These are phyloP conservation scores for Ophiocordyceps camponoti-floridani DNA, from an alignment of 2,329 filamentous ascomycete genomes.

Conservation along the genomic window DNA sequence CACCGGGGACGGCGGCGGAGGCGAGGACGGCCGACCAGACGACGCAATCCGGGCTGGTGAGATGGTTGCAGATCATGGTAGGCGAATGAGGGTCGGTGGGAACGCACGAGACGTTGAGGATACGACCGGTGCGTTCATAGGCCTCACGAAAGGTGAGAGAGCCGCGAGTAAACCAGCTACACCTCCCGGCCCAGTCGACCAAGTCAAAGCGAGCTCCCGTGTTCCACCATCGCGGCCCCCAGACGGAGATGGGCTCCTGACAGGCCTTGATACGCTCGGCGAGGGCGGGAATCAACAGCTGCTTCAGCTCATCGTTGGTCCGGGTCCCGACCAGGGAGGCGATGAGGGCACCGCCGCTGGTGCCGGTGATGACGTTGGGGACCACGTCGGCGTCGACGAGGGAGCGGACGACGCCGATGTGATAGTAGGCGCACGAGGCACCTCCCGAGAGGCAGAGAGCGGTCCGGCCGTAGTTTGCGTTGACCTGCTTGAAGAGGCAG, in stretches of 20 bases:
- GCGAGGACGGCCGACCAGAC: conserved; percentile 96
- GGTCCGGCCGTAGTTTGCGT: conserved; percentile 77
- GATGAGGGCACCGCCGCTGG: conserved; percentile 81
- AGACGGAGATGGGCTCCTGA: conserved; percentile 56
- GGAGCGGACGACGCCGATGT: conserved; percentile 83
- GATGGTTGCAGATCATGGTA: conserved; percentile 84
- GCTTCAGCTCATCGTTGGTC: conserved; percentile 78
- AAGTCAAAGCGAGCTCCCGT: conserved; percentile 92
- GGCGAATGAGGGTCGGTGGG: conserved; percentile 89
- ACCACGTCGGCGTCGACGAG: conserved; percentile 71
- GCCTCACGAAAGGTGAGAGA: conserved; percentile 91
- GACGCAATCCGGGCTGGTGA: conserved; percentile 89
- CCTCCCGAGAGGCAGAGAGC: conserved; percentile 87
- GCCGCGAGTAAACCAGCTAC: conserved; percentile 78
- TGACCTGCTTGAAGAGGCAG: conserved; percentile 67
- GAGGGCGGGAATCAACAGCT: conserved; percentile 73
- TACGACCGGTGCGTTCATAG: conserved; percentile 81
- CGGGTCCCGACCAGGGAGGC: conserved; percentile 76
- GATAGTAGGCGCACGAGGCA: conserved; percentile 90
- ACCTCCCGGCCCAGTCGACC: conserved; percentile 72
- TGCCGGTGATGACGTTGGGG: conserved; percentile 90
- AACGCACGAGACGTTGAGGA: conserved; percentile 90
- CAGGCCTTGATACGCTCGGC: conserved; percentile 73
- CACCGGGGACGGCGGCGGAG: conserved; percentile 88
- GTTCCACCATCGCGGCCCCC: conserved; percentile 73